Base-by-base conservation (phyloP, 805 yeast genomes). In the Teunomyces aglyptinius region DNA sequence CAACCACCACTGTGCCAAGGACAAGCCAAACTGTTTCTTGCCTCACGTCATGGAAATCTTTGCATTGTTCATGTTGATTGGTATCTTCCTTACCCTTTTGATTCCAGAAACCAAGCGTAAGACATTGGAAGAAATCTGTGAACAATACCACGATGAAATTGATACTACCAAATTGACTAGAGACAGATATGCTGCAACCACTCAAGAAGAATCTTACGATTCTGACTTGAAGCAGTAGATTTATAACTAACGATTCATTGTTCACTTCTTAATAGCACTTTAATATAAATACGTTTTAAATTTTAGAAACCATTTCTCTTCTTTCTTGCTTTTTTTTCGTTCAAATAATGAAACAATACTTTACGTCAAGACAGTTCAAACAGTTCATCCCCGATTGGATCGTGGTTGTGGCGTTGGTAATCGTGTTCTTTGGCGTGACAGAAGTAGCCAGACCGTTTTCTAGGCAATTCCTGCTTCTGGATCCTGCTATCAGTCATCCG, bases 11-110 rank as follows among this genome's bases (percentile, higher is more conserved):
- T 89, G 96, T 81, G 72, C 89, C 31, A 70, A 72, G 43, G 76
- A 75, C 48, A 65, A 79, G 49, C 58, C 58, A 33, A 80, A 82
- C 73, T 89, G 96, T 82, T 89, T 81, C 85, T 78, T 89, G 67
- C 89, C 89, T 38, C 96, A 89, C 58, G 96, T 89, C 55, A 89
- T 89, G 95, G 90, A 89, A 75, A 89, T 89, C 65, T 89, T 86
- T 66, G 96, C 96, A 16, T 76, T 89, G 46, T 89, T 89, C 80
- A 89, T 89, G 97, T 76, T 89, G 71, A 56, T 83, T 43, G 97
- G 97, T 75, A 57, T 81, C 57, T 69, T 76, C 59, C 67, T 82
- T 35, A 68, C 94, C 11, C 64, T 86, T 45, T 76, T 87, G 59
- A 72, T 89, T 55, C 96, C 96, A 59, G 97, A 89, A 77, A 89